Percentiles rank a stretch among this genome's conserved stretches.
Conservation (phyloP, 331 rosid genomes). For the Arachis monticola region DNA sequence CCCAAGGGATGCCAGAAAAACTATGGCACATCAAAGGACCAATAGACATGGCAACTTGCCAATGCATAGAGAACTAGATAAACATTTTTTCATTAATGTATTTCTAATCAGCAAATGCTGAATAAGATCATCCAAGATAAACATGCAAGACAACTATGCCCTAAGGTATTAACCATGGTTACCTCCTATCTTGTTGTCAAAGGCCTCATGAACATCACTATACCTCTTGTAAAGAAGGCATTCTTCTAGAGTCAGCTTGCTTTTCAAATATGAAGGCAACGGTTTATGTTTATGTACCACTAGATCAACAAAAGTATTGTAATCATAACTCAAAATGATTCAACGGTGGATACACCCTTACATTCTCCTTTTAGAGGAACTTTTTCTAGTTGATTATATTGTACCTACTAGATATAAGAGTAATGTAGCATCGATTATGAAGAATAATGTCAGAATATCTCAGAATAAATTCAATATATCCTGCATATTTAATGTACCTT, state of each 20-base stretch:
- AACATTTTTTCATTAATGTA: slow-evolving; percentile 13
- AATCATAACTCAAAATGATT: neutral
- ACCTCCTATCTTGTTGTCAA: neutral
- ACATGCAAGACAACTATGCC: neutral
- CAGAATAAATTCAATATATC: neutral
- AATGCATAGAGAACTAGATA: slow-evolving; percentile 29
- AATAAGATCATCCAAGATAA: slow-evolving; percentile 19
- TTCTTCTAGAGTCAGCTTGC: neutral
- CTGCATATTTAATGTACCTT: neutral
- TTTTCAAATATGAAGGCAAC: neutral
- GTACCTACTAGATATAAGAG: too few relatives aligned
- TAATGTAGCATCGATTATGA: slow-evolving; percentile 1
- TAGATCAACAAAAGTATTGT: neutral
- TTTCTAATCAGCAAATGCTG: slow-evolving; percentile 25
- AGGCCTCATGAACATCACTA: neutral
- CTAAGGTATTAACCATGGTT: too few relatives aligned
- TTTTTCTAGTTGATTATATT: too few relatives aligned
- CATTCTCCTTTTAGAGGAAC: too few relatives aligned
- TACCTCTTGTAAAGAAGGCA: neutral
- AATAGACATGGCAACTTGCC: slow-evolving; percentile 14
- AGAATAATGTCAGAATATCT: slow-evolving; percentile 22
- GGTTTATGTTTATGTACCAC: neutral
- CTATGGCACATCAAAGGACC: neutral
- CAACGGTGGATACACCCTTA: too few relatives aligned
- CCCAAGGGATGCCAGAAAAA: slow-evolving; percentile 19